Evolutionary conservation across 1,284 basidiomycete genomes (phyloP), one percentile per base, ranked within the genome.

Genomic region (Puccinia hordei): DNA sequence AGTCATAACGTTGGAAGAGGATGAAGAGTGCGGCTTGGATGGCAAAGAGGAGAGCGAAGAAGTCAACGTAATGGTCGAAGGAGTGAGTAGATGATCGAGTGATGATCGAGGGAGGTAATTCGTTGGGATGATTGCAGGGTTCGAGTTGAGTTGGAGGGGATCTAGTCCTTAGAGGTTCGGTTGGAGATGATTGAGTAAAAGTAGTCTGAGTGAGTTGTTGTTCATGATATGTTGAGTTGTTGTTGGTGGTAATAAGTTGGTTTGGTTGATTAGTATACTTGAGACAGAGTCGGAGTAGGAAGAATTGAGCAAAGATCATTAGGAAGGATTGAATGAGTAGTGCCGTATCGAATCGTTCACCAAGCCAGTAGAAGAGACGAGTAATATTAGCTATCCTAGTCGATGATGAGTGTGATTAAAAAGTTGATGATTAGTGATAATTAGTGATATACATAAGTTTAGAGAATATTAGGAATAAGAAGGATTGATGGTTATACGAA

Each of bases 261-360:
- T n/a, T n/a, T 44, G 74, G 24, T 15, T 53, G 17, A 0, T 86
- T 86, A 24, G 83, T 82, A 82, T 87, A 88, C 78, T 87, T 84
- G 33, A 89, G 84, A 82, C 88, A 88, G 41, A 88, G 85, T 53
- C 87, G 86, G 57, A 89, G 86, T 24, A 89, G 85, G 19, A 84
- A 84, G 41, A 88, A 85, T 82, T 88, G 88, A 4, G 87, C 85
- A 12, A 86, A 73, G 76, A 89, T 87, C 83, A 89, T 86, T 24
- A 86, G 81, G n/a, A 87, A 81, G 3, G 86, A 87, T 81, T 87
- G 87, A 30, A 87, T 83, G 19, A 87, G 84, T 13, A 88, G 84
- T 0, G 87, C 87, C 9, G 85, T 85, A 81, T 88, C 88, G 82
- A 88, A 88, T 4, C 86, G 84, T 63, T 87, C 86, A 1, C 87